Evolutionary conservation across 257 asterid genomes (phyloP).

Genomic region (Leptodermis oblonga): DNA sequence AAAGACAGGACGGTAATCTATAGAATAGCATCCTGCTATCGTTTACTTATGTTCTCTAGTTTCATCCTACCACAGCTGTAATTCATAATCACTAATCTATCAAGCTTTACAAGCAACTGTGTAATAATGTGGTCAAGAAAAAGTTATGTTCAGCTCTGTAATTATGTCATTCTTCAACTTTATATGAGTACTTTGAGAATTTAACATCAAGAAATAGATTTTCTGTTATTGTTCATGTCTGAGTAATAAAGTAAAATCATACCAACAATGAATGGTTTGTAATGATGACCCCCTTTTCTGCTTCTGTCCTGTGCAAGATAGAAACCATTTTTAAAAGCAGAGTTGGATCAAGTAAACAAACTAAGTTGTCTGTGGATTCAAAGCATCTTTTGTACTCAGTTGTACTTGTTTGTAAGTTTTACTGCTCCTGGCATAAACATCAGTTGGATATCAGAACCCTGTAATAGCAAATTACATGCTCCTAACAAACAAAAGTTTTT

Average conservation of each 20-base stretch:
- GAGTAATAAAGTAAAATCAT: slow-evolving; percentile 27
- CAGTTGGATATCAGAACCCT: not conserved
- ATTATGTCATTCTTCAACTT: not conserved
- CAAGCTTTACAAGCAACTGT: not conserved
- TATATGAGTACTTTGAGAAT: not conserved
- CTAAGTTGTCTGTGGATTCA: not conserved
- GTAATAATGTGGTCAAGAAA: not conserved
- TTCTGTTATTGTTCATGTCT: slow-evolving; percentile 1
- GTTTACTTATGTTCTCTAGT: not conserved
- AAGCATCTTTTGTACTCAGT: not conserved
- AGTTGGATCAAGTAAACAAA: slow-evolving; percentile 5
- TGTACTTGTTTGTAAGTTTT: not conserved
- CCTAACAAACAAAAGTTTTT: not conserved
- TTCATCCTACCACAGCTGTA: not conserved
- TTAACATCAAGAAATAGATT: not conserved
- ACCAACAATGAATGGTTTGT: slow-evolving; percentile 86
- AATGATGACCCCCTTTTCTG: slow-evolving; percentile 91
- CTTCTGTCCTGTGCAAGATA: slow-evolving; percentile 73
- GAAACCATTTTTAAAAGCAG: slow-evolving; percentile 7
- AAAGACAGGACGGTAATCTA: not conserved
- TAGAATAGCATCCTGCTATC: not conserved
- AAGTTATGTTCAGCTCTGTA: not conserved
- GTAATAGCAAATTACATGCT: not conserved
- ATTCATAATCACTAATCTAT: not conserved
- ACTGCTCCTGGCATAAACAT: not conserved